Conservation (phyloP, 2,329 filamentous ascomycete species). For the Aspergillus ruber region DNA sequence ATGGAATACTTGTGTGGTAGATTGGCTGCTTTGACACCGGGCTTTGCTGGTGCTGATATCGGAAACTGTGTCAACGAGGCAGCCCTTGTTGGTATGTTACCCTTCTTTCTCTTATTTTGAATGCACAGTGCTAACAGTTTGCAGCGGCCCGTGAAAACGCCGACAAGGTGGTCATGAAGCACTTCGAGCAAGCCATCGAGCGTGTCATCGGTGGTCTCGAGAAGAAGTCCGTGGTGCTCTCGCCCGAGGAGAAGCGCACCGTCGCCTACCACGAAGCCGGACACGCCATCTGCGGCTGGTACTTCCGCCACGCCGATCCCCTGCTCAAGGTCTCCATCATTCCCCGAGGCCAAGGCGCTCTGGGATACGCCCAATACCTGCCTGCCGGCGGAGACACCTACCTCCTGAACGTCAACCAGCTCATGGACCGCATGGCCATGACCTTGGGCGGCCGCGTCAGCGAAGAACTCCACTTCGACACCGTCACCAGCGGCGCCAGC, state of each 20-base stretch:
- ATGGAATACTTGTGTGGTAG: slow-evolving; percentile 81
- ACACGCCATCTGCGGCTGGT: slow-evolving; percentile 98
- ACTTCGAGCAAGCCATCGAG: slow-evolving; percentile 97
- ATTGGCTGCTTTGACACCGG: slow-evolving; percentile 84
- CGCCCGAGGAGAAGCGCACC: slow-evolving; percentile 87
- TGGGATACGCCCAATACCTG: slow-evolving; percentile 97
- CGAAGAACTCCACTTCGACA: slow-evolving; percentile 94
- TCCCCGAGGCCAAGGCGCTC: slow-evolving; percentile 82
- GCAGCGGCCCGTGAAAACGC: slow-evolving; percentile 77
- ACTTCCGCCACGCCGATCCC: slow-evolving; percentile 90
- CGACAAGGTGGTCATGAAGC: slow-evolving; percentile 72
- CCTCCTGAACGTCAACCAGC: slow-evolving; percentile 88
- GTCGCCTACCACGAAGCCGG: slow-evolving; percentile 98
- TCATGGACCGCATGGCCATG: slow-evolving; percentile 99
- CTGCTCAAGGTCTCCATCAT: slow-evolving; percentile 98
- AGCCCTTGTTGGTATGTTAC: slow-evolving; percentile 77
- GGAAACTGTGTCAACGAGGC: slow-evolving; percentile 98
- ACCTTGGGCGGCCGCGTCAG: slow-evolving; percentile 91
- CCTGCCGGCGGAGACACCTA: slow-evolving; percentile 78
- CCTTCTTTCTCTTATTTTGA: slow-evolving; percentile 9
- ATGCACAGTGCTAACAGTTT: slow-evolving; percentile 34
- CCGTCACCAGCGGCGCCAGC: slow-evolving; percentile 87
- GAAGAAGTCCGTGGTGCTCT: slow-evolving; percentile 92
- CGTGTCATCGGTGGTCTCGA: slow-evolving; percentile 93
- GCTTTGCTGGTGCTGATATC: slow-evolving; percentile 96